Conservation (phyloP, 192 early-diverging fungal genomes). For the Dissophora ornata region DNA sequence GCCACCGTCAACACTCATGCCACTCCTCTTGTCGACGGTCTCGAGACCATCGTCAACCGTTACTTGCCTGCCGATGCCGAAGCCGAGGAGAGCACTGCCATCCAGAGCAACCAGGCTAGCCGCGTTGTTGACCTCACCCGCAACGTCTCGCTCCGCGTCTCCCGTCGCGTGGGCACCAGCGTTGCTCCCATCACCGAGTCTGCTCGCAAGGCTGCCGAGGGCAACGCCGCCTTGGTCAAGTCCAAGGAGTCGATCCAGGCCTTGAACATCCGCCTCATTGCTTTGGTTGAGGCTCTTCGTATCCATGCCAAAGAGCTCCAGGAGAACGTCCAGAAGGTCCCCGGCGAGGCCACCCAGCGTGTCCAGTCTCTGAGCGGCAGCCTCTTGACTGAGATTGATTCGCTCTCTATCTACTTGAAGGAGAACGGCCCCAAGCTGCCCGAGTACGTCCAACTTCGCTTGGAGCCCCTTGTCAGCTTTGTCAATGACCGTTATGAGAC, state of each 20-base stretch:
- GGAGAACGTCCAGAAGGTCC: conserved; percentile 48
- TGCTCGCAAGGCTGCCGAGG: conserved; percentile 47
- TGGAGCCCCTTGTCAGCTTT: conserved; percentile 61
- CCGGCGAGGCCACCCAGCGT: conserved; percentile 40
- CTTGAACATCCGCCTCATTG: conserved; percentile 35
- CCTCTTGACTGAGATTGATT: conserved; percentile 54
- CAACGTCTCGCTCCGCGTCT: conserved; percentile 45
- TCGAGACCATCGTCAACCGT: conserved; percentile 51
- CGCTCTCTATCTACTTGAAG: conserved; percentile 58
- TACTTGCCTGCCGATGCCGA: conserved; percentile 43
- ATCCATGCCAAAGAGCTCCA: conserved; percentile 50
- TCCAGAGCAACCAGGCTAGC: conserved; percentile 49
- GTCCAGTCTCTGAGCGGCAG: conserved; percentile 33
- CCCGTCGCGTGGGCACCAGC: conserved; percentile 39
- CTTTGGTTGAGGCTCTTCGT: conserved; percentile 40
- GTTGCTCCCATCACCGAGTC: conserved; percentile 44
- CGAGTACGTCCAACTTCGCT: conserved; percentile 53
- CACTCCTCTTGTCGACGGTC: conserved; percentile 52
- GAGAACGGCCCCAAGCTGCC: conserved; percentile 59
- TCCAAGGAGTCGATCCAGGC: conserved; percentile 51
- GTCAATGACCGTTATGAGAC: conserved; percentile 62
- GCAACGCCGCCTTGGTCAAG: conserved; percentile 45
- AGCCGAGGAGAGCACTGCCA: conserved; percentile 23
- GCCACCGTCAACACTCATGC: conserved; percentile 64
- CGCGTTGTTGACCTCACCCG: conserved; percentile 52